Evolutionary conservation across 257 asterid species (phyloP), one percentile per base, ranked within the genome.

Genomic region (Cynanchum wilfordii): DNA sequence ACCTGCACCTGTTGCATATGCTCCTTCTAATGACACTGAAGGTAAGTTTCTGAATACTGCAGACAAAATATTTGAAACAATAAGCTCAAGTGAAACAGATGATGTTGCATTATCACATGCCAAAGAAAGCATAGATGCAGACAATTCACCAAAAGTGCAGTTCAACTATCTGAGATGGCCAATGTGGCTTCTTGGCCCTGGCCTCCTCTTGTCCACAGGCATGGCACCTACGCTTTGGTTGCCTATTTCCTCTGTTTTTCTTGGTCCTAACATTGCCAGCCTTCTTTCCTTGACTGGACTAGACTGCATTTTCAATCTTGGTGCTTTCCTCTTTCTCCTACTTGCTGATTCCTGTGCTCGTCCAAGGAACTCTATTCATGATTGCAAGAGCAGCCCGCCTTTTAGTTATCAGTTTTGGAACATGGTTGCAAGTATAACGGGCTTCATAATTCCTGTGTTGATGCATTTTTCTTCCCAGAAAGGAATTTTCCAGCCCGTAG

Each of bases 191-290:
- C 86, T 94, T 1, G 98, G 98, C 47, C 97, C 98, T 0, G 80
- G 81, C 7, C 74, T 91, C 69, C 97, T 94, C 71, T 74, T 93
- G 51, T 85, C 81, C 83, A 91, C 99, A 0, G 98, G 98, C 62
- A 85, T 94, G 72, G 96, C 88, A 7, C 98, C 99, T 75, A 91
- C 97, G 68, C 76, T 94, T 58, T 94, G 98, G 97, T 82, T 94
- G 29, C 99, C 99, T 15, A 47, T 91, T 56, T 86, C 97, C 1
- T 87, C 99, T 52, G 78, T 94, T 38, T 89, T 91, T 79, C 87
- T 89, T 0, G 98, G 98, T n/a, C 92, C 98, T 76, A 91, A 83
- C 86, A 83, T 94, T 64, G 97, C 98, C 81, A 89, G 95, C 88
- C 95, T 91, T 71, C 97, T 94, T 66, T 85, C 97, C 47, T 84